A percentile compares a stretch with the other conserved stretches of the same genome.
These are phyloP conservation scores for Ustilago shanxiensis DNA, from an alignment of 1,284 basidiomycete genomes.

Conservation along the genomic window DNA sequence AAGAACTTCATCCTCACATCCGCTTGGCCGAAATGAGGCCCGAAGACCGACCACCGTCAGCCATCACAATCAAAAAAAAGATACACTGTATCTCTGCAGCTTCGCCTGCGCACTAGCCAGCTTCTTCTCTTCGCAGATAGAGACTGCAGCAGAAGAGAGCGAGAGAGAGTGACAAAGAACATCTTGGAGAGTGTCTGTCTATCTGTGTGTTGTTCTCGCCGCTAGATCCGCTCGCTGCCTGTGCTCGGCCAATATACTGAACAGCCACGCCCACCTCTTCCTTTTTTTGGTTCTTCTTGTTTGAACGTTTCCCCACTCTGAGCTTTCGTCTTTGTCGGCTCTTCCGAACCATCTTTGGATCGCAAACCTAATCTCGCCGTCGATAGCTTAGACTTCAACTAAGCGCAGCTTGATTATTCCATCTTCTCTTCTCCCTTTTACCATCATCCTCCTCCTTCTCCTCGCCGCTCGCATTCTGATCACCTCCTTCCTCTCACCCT, in stretches of 20 bases:
- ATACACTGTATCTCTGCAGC: no score
- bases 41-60: no score
- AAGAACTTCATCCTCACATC: no score
- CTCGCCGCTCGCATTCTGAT: slow-evolving; percentile 9
- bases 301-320: slow-evolving; percentile 9
- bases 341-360: slow-evolving; percentile 18
- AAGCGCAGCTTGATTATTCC: background rate
- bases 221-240: background rate
- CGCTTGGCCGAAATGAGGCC: no score
- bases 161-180: no score
- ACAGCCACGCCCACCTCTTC: background rate
- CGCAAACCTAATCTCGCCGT: slow-evolving; percentile 6
- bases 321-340: slow-evolving; percentile 10
- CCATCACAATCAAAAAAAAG: no score
- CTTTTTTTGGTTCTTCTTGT: slow-evolving; percentile 13
- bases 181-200: background rate
- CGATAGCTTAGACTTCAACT: background rate
- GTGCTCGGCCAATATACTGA: slow-evolving; percentile 6
- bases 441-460: slow-evolving; percentile 14
- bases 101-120: background rate
- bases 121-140: background rate
- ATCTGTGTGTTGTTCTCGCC: slow-evolving; percentile 2
- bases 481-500: slow-evolving; percentile 9
- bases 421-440: slow-evolving; percentile 17
- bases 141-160: no score